A percentile compares a stretch with the other conserved stretches of the same genome.
phyloP scores from a whole-genome alignment of 1,284 basidiomycete species.

The Irpex rosettiformis region DNA sequence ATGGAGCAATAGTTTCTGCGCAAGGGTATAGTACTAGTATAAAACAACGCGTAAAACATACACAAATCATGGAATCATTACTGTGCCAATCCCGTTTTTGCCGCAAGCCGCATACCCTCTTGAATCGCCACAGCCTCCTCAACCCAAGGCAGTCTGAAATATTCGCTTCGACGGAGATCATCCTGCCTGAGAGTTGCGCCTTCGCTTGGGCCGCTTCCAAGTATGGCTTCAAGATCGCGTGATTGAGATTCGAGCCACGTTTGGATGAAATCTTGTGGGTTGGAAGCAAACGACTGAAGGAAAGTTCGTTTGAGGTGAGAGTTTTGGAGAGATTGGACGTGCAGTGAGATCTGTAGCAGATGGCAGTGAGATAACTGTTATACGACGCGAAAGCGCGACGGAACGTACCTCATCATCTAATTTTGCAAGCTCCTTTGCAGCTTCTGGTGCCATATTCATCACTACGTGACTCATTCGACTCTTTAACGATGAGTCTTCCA shows the following conservation, averaged over 20 bases:
- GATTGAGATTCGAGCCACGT: constrained; percentile 91
- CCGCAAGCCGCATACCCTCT: constrained; percentile 48
- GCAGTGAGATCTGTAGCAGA: constrained; percentile 62
- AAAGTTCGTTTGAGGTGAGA: constrained; percentile 86
- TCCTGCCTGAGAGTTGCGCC: constrained; percentile 82
- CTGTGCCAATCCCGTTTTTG: constrained; percentile 28
- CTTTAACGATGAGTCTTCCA: constrained; percentile 80
- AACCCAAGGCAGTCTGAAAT: constrained; percentile 89
- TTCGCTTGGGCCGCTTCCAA: constrained; percentile 84
- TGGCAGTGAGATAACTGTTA: constrained; percentile 8
- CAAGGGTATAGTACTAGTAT: neutral
- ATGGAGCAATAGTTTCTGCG: neutral
- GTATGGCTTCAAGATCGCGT: constrained; percentile 82
- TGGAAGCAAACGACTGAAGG: constrained; percentile 76
- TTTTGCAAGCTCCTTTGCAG: constrained; percentile 63
- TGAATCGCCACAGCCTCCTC: constrained; percentile 63
- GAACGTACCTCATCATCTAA: constrained; percentile 81
- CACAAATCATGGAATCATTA: constrained; percentile 7
- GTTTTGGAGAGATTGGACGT: constrained; percentile 82
- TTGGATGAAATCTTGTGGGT: constrained; percentile 82
- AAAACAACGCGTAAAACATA: neutral
- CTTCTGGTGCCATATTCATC: constrained; percentile 69
- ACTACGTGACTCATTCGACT: constrained; percentile 73
- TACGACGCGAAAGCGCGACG: neutral
- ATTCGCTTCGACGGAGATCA: constrained; percentile 84